Percentiles rank a stretch among this genome's conserved stretches.
These are phyloP conservation scores for Penicillium tannophilum DNA, from an alignment of 495 filamentous ascomycete genomes.

Conservation along the genomic window DNA sequence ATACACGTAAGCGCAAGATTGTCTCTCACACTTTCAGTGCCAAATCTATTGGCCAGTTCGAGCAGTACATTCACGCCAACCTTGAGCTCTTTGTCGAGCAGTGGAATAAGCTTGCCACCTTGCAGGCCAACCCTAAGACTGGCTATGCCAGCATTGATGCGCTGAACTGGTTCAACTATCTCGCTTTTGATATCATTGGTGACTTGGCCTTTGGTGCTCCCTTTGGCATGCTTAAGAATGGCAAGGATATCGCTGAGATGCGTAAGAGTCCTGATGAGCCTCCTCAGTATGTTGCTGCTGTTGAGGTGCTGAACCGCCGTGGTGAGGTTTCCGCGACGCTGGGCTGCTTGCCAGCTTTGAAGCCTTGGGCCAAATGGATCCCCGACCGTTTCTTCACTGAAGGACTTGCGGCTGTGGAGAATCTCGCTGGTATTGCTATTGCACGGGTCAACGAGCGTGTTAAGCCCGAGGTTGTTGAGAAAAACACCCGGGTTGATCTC, in stretches of 20 bases:
- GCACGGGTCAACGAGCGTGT: constrained; percentile 79
- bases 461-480: constrained; percentile 58
- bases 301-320: constrained; percentile 58
- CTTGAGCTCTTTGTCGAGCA: constrained; percentile 72
- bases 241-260: constrained; percentile 62
- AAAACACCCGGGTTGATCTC: constrained; percentile 70
- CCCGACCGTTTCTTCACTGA: constrained; percentile 56
- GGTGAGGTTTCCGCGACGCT: constrained; percentile 56
- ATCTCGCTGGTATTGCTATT: constrained; percentile 66
- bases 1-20: constrained; percentile 87
- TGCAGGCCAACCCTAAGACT: constrained; percentile 44
- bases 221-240: constrained; percentile 56
- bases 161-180: constrained; percentile 91
- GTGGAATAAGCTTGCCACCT: constrained; percentile 61
- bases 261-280: constrained; percentile 45
- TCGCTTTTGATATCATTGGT: constrained; percentile 92
- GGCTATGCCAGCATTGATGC: constrained; percentile 69
- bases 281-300: constrained; percentile 50
- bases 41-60: constrained; percentile 81
- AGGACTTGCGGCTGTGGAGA: constrained; percentile 50
- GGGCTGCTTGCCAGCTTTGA: constrained; percentile 49
- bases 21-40: constrained; percentile 84
- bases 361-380: constrained; percentile 53
- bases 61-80: constrained; percentile 85
- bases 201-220: constrained; percentile 56